Evolutionary conservation across 768 basidiomycete genomes (phyloP).

Genomic region (Leccinum ochraceum): DNA sequence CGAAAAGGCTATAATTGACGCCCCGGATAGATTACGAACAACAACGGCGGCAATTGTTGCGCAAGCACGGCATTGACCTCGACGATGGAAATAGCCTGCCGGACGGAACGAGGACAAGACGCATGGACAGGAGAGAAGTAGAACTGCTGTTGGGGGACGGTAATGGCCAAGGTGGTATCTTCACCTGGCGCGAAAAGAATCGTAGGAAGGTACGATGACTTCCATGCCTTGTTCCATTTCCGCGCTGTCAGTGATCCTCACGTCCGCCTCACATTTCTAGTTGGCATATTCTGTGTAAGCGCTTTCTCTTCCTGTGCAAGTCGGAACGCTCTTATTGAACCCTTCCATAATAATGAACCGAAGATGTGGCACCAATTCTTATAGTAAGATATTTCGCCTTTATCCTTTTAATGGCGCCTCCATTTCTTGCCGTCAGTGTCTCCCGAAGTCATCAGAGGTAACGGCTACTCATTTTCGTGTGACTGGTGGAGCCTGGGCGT

Average conservation of each 20-base stretch:
- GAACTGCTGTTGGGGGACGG: conserved; percentile 84
- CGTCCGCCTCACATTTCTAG: conserved; percentile 40
- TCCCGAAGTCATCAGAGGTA: conserved; percentile 86
- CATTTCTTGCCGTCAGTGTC: conserved; percentile 59
- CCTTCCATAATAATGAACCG: conserved; percentile 32
- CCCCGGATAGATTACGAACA: conserved; percentile 80
- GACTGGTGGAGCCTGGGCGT: conserved; percentile 99
- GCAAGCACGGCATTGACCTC: conserved; percentile 94
- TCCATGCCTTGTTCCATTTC: conserved; percentile 32
- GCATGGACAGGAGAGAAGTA: conserved; percentile 78
- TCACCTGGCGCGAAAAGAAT: conserved; percentile 96
- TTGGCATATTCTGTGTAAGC: conserved; percentile 88
- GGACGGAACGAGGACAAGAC: conserved; percentile 73
- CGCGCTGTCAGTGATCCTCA: conserved; percentile 26
- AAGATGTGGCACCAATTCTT: conserved; percentile 85
- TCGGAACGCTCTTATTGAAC: conserved; percentile 16
- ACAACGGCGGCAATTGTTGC: conserved; percentile 83
- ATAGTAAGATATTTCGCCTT: conserved; percentile 57
- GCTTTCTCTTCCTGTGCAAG: conserved; percentile 20
- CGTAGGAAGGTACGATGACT: conserved; percentile 70
- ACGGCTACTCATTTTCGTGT: conserved; percentile 91
- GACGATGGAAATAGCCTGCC: conserved; percentile 69
- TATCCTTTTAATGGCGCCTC: conserved; percentile 28
- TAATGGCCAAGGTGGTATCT: conserved; percentile 78
- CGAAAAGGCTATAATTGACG: conserved; percentile 16